Evolutionary conservation across 2,329 filamentous ascomycete genomes (phyloP).

Genomic region (Trichoderma citrinoviride): DNA sequence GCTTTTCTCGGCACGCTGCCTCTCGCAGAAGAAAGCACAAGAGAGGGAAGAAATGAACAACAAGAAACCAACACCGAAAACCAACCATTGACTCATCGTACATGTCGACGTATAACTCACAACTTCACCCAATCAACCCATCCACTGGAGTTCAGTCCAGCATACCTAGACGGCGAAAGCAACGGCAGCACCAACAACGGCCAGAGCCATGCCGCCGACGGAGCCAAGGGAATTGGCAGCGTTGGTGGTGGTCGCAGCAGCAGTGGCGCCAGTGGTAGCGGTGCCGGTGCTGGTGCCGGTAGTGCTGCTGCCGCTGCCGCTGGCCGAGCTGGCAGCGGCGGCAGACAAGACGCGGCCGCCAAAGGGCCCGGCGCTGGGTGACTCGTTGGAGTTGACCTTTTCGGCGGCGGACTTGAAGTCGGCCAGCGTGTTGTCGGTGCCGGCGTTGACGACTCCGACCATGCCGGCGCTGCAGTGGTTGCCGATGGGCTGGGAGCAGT

Average conservation of each 20-base stretch:
- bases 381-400: not conserved
- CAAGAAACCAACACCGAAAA: no score
- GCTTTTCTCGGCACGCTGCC: conserved; percentile 1
- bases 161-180: conserved; percentile 12
- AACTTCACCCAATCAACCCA: not conserved
- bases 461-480: conserved; percentile 20
- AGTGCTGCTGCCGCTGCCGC: not conserved
- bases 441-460: conserved; percentile 22
- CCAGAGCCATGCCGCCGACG: conserved; percentile 9
- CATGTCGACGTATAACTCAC: conserved; percentile 4
- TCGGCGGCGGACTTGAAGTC: conserved; percentile 13
- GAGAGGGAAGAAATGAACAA: no score
- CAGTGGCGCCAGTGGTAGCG: not conserved
- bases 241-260: not conserved
- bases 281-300: no score
- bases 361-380: conserved; percentile 9
- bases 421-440: conserved; percentile 15
- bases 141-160: not conserved
- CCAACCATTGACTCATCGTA: not conserved
- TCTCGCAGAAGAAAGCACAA: not conserved
- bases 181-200: conserved; percentile 16
- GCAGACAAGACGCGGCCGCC: conserved; percentile 7
- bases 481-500: conserved; percentile 19
- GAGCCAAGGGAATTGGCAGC: conserved; percentile 3
- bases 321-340: not conserved